phyloP scores from a whole-genome alignment of 2,329 filamentous ascomycete genomes.

The Akanthomyces dipterigenus region DNA sequence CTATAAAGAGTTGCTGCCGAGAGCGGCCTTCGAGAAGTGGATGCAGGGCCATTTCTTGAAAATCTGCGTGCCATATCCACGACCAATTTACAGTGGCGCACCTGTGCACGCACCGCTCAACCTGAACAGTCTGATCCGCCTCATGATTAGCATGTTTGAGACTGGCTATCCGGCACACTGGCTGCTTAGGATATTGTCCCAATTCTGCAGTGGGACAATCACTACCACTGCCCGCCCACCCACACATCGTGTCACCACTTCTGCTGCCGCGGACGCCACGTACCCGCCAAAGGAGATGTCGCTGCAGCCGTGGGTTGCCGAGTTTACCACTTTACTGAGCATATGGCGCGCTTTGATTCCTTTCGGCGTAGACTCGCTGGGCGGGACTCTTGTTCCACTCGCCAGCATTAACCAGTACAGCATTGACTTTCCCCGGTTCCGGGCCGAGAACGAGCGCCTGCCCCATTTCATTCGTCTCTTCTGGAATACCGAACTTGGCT shows the following conservation, averaged over 20 bases:
- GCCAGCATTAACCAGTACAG: neutral
- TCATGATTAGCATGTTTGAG: slow-evolving; percentile 17
- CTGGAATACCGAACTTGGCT: neutral
- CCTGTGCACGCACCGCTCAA: slow-evolving; percentile 22
- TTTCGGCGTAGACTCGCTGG: slow-evolving; percentile 15
- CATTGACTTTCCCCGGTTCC: neutral
- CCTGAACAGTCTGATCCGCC: slow-evolving; percentile 17
- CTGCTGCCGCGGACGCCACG: slow-evolving; percentile 1
- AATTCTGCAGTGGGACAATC: slow-evolving; percentile 16
- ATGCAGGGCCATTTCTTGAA: slow-evolving; percentile 20
- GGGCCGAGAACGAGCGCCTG: neutral
- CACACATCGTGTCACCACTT: slow-evolving; percentile 9
- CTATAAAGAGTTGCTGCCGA: slow-evolving; percentile 13
- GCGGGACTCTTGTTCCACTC: neutral
- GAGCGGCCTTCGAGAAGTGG: slow-evolving; percentile 19
- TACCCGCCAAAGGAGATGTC: slow-evolving; percentile 6
- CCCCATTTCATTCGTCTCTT: neutral
- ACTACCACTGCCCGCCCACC: slow-evolving; percentile 19
- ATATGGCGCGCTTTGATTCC: slow-evolving; percentile 18
- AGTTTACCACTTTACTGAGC: slow-evolving; percentile 18
- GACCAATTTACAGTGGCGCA: slow-evolving; percentile 10
- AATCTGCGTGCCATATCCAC: slow-evolving; percentile 19
- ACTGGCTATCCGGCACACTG: slow-evolving; percentile 23
- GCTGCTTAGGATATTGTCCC: slow-evolving; percentile 17
- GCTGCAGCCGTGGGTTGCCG: slow-evolving; percentile 16